A percentile compares a stretch with the other conserved stretches of the same genome.
phyloP scores from a whole-genome alignment of 139 green algal genomes.

The Microglena sp. region DNA sequence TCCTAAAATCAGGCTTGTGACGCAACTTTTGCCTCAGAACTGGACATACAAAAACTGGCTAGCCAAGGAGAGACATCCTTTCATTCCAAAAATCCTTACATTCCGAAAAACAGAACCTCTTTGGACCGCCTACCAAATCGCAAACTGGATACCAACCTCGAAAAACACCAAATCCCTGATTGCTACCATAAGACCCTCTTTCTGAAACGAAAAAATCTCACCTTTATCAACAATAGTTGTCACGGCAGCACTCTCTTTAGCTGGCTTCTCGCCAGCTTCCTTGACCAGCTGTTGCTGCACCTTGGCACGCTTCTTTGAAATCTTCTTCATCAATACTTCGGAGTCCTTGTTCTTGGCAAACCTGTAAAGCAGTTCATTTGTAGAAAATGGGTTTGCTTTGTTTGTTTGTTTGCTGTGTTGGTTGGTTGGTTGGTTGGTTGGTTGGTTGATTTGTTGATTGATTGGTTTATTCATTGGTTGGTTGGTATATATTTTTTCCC shows the following conservation, averaged over 20 bases:
- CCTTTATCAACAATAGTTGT: not conserved
- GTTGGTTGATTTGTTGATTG: not conserved
- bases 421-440: not conserved
- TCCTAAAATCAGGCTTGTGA: too few relatives aligned
- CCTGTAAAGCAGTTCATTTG: not conserved
- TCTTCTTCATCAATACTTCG: not conserved
- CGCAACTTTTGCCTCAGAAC: too few relatives aligned
- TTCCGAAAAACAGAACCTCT: too few relatives aligned
- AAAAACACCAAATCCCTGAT: too few relatives aligned
- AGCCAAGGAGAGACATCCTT: too few relatives aligned
- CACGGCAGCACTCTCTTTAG: not conserved
- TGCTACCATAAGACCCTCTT: not conserved
- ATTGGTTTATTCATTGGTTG: not conserved
- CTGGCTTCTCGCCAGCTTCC: not conserved
- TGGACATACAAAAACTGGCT: too few relatives aligned
- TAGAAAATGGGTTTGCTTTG: not conserved
- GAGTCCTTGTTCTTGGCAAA: not conserved
- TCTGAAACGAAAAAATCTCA: not conserved
- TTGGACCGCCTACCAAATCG: too few relatives aligned
- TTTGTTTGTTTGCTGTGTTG: constrained; percentile 5
- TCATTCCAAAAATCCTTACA: too few relatives aligned
- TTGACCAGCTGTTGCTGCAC: constrained; percentile 8
- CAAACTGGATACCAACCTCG: too few relatives aligned
- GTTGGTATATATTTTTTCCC: not conserved
- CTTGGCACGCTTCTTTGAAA: not conserved